Percentiles rank a stretch among this genome's conserved stretches.
Evolutionary conservation across 805 yeast species (phyloP).

Genomic region (Kodamaea kaohsiungensis): DNA sequence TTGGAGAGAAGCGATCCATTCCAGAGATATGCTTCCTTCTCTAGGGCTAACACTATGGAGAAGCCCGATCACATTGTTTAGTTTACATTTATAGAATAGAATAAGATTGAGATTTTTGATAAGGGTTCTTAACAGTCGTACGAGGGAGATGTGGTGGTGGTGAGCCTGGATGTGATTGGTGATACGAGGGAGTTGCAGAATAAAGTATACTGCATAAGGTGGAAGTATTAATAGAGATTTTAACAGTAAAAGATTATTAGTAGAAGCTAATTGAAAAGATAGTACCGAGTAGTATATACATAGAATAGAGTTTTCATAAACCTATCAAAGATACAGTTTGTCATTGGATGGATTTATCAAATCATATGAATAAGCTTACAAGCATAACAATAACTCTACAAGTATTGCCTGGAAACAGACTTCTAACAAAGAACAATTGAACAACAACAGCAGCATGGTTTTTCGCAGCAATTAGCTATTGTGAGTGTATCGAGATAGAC

Average conservation of each 20-base stretch:
- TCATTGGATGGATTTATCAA: no score
- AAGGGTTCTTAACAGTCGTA: not conserved
- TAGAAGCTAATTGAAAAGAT: no score
- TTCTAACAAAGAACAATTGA: not conserved
- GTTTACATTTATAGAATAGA: slow-evolving; percentile 5
- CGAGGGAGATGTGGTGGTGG: not conserved
- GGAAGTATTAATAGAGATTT: no score
- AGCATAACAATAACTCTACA: not conserved
- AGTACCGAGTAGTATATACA: no score
- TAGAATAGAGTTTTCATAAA: no score
- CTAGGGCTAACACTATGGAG: slow-evolving; percentile 51
- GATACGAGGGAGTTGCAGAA: no score
- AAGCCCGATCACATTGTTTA: slow-evolving; percentile 10
- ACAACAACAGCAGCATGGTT: not conserved
- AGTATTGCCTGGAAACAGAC: not conserved
- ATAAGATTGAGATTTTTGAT: not conserved
- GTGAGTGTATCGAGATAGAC: not conserved
- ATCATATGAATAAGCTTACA: no score
- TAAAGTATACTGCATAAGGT: no score
- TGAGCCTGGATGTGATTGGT: not conserved
- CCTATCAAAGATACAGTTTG: no score
- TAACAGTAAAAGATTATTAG: no score
- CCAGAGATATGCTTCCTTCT: slow-evolving; percentile 59
- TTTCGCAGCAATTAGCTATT: not conserved
- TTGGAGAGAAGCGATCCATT: slow-evolving; percentile 64